Evolutionary conservation across 192 early-diverging fungal genomes (phyloP), one percentile per base, ranked within the genome.

Genomic region (Globomyces pollinis-pini): DNA sequence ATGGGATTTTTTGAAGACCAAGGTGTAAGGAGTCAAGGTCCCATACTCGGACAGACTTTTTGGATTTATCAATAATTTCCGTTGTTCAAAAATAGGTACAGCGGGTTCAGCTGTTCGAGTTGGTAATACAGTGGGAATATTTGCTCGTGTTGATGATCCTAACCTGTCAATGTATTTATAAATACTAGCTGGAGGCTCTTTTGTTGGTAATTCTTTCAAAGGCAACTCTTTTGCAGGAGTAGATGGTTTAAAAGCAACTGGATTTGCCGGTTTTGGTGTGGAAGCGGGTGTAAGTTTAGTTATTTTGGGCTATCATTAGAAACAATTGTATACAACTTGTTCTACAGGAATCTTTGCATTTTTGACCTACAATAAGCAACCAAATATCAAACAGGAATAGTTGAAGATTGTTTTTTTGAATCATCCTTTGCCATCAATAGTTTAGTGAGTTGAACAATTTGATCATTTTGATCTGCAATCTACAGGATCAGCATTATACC

Each of bases 1-100:
- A 36, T 41, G 38, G 31, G 21, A 23, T 35, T 55, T 55, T 41
- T 28, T 55, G 31, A 55, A 28, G 21, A 55, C 53, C n/a, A 55
- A 16, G 2, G 29, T 11, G 29, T 31, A 55, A n/a, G 23, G 29
- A 24, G 29, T 28, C 20, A 55, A 38, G 21, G 29, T 28, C 12
- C 53, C 53, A 35, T 38, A 55, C 7, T 35, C 34, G 20, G 21
- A 24, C 1, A 34, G 11, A 23, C 38, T 20, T 39, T 39, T 39
- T 15, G 38, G 38, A 39, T 20, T 39, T 39, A 20, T n/a, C 38
- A 39, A 39, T 39, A 20, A n/a, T 39, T 39, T 20, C 38, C 15
- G 38, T 39, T 20, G 38, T 20, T 39, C 15, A 20, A n/a, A 20
- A 15, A n/a, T n/a, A n/a, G n/a, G n/a, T n/a, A n/a, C n/a, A n/a